Conservation (phyloP, 108 stramenopile genomes). For the Cyclostephanos invisitatus region DNA sequence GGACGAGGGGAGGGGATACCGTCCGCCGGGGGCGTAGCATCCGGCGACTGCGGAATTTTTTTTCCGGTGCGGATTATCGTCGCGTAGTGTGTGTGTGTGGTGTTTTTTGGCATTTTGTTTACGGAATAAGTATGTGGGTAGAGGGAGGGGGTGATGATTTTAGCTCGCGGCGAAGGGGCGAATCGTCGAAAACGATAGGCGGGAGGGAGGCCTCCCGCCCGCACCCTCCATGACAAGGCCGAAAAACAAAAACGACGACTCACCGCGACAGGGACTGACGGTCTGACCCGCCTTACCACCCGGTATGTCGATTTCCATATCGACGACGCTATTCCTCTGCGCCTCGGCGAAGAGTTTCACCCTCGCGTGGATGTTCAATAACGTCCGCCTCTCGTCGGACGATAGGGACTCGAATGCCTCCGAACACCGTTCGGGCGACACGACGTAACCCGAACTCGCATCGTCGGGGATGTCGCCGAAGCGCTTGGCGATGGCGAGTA, state of each 20-base stretch:
- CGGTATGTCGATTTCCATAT: constrained; percentile 91
- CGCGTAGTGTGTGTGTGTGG: too few relatives aligned
- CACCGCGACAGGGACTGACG: constrained; percentile 87
- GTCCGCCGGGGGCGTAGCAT: constrained; percentile 98
- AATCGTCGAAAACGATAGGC: constrained; percentile 1
- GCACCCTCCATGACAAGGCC: too few relatives aligned
- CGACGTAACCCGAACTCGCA: constrained; percentile 36
- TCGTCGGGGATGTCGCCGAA: constrained; percentile 67
- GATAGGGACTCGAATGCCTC: constrained; percentile 69
- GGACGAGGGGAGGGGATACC: constrained; percentile 96
- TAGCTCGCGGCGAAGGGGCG: neutral
- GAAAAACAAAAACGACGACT: constrained; percentile 5
- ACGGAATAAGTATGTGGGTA: neutral
- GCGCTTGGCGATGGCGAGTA: constrained; percentile 65
- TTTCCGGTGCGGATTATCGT: too few relatives aligned
- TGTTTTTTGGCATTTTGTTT: neutral
- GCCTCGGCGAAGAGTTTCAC: constrained; percentile 89
- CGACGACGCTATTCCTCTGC: constrained; percentile 83
- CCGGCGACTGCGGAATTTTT: constrained; percentile 85
- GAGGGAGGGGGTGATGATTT: neutral
- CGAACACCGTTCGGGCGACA: constrained; percentile 57
- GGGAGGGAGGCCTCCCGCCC: too few relatives aligned
- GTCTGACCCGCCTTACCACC: constrained; percentile 97
- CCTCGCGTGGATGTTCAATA: constrained; percentile 80
- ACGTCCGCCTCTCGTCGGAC: constrained; percentile 58